Evolutionary conservation across 1,284 basidiomycete species (phyloP).

Genomic region (Cerioporus squamosus): DNA sequence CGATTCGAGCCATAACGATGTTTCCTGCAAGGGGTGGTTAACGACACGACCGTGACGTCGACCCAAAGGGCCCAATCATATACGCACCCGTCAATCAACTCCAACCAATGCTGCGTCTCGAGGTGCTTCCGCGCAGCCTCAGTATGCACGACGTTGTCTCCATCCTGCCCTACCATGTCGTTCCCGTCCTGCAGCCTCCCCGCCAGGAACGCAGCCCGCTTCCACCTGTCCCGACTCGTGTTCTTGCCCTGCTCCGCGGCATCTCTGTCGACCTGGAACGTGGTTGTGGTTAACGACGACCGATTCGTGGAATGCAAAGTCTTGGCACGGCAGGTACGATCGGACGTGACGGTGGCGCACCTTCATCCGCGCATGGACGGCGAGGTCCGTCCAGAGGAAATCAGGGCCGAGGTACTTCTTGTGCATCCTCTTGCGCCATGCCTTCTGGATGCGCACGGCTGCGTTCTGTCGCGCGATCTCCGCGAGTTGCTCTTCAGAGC

Average conservation of each 20-base stretch:
- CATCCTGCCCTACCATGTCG: slow-evolving; percentile 38
- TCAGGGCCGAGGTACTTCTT: slow-evolving; percentile 38
- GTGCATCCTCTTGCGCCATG: slow-evolving; percentile 34
- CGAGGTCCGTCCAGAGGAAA: slow-evolving; percentile 49
- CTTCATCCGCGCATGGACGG: slow-evolving; percentile 43
- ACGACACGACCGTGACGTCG: background rate
- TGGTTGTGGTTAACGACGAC: no score
- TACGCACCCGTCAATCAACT: slow-evolving; percentile 63
- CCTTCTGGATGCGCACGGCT: slow-evolving; percentile 35
- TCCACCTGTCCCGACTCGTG: slow-evolving; percentile 48
- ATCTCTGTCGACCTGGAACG: slow-evolving; percentile 40
- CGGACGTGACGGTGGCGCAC: slow-evolving; percentile 31
- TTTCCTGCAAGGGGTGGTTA: slow-evolving; percentile 43
- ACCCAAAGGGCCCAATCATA: background rate
- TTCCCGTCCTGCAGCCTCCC: slow-evolving; percentile 49
- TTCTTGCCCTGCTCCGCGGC: slow-evolving; percentile 50
- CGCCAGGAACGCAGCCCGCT: slow-evolving; percentile 48
- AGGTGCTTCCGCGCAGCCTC: slow-evolving; percentile 49
- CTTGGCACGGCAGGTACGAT: slow-evolving; percentile 1
- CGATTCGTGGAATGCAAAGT: background rate
- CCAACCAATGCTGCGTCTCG: slow-evolving; percentile 67
- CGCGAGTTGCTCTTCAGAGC: slow-evolving; percentile 11
- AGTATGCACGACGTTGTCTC: slow-evolving; percentile 26
- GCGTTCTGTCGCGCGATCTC: slow-evolving; percentile 26
- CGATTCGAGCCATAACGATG: slow-evolving; percentile 72